These are phyloP conservation scores for Penicillium angulare DNA, from an alignment of 495 filamentous ascomycete species.

Conservation along the genomic window DNA sequence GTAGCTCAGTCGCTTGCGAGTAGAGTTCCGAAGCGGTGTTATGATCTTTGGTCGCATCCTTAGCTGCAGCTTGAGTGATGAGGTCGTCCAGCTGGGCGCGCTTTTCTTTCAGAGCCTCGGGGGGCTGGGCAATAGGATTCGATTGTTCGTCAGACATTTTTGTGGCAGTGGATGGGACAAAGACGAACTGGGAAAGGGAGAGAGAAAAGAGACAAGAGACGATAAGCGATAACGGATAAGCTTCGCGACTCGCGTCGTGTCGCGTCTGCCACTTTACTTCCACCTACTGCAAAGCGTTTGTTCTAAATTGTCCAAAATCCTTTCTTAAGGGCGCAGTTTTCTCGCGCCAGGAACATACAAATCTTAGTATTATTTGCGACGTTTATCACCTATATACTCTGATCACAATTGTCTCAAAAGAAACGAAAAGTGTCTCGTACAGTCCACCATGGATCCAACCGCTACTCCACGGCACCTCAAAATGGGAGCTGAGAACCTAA, in stretches of 20 bases:
- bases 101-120: slow-evolving; percentile 15
- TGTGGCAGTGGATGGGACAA: background rate
- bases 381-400: background rate
- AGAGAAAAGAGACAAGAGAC: background rate
- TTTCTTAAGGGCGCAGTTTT: no score
- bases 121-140: background rate
- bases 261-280: slow-evolving; percentile 14
- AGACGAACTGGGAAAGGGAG: background rate
- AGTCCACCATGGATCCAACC: slow-evolving; percentile 22
- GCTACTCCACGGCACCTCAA: slow-evolving; percentile 30
- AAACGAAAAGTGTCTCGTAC: background rate
- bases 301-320: background rate
- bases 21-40: slow-evolving; percentile 80
- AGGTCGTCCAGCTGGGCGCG: slow-evolving; percentile 42
- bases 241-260: slow-evolving; percentile 12
- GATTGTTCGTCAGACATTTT: slow-evolving; percentile 24
- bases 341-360: no score
- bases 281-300: background rate
- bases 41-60: slow-evolving; percentile 85
- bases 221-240: slow-evolving; percentile 7
- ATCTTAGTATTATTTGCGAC: background rate
- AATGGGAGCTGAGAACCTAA: slow-evolving; percentile 46
- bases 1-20: slow-evolving; percentile 82
- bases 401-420: background rate
- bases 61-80: slow-evolving; percentile 57